Evolutionary conservation across 345 rosid species (phyloP).

Genomic region (Eucalyptus urophylla): DNA sequence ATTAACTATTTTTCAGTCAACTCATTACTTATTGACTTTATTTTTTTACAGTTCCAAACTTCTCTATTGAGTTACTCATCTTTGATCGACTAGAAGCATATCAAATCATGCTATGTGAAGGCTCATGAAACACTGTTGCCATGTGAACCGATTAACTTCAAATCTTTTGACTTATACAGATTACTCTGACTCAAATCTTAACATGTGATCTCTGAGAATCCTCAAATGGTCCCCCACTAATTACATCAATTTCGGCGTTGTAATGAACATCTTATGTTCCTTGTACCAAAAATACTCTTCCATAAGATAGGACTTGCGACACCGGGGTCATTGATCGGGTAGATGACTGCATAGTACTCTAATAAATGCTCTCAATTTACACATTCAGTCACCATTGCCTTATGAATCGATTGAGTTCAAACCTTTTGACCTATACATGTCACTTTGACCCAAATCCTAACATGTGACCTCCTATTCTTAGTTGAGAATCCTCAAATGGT

Average conservation of each 20-base stretch:
- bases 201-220: not conserved
- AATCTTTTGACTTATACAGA: not conserved
- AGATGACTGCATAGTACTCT: not conserved
- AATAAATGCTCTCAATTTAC: not conserved
- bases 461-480: not conserved
- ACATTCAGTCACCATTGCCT: accelerated
- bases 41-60: not conserved
- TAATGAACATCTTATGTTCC: not conserved
- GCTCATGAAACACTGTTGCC: not conserved
- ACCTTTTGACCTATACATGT: not conserved
- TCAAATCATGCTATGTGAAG: not conserved
- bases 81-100: not conserved
- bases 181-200: accelerated
- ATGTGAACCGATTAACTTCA: not conserved
- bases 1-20: not conserved
- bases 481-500: not conserved
- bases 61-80: not conserved
- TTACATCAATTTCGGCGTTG: not conserved
- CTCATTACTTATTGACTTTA: not conserved
- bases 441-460: not conserved
- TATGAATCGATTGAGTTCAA: not conserved
- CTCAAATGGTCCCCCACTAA: not conserved
- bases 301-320: not conserved
- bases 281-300: not conserved
- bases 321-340: accelerated